Evolutionary conservation across 2,329 filamentous ascomycete genomes (phyloP).

Genomic region (Pseudogymnoascus sp.): DNA sequence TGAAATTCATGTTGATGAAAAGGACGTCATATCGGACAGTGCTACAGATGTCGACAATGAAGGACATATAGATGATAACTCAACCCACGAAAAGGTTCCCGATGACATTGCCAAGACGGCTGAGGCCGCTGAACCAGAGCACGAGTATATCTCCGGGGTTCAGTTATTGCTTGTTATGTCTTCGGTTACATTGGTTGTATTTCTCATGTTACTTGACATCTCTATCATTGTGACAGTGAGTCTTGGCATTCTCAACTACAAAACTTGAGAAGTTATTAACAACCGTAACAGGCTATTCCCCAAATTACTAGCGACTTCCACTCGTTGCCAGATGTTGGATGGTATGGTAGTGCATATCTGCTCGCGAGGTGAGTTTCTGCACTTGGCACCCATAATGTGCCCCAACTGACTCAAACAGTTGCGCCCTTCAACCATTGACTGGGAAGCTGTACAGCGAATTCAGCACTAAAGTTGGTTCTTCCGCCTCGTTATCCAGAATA

Average conservation of each 20-base stretch:
- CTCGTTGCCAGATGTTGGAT: constrained; percentile 29
- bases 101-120: constrained; percentile 10
- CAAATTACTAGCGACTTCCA: constrained; percentile 32
- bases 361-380: constrained; percentile 24
- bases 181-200: constrained; percentile 18
- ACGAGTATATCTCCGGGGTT: constrained; percentile 18
- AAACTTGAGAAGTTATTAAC: constrained; percentile 10
- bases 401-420: constrained; percentile 26
- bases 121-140: constrained; percentile 15
- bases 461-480: constrained; percentile 23
- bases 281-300: constrained; percentile 30
- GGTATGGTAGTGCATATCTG: constrained; percentile 31
- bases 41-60: constrained; percentile 2
- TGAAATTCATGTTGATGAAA: background rate
- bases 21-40: background rate
- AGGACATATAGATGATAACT: background rate
- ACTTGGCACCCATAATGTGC: background rate
- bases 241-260: constrained; percentile 40
- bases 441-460: constrained; percentile 43
- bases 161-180: constrained; percentile 17
- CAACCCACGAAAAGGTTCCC: background rate
- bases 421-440: constrained; percentile 42
- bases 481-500: background rate
- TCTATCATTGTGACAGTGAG: constrained; percentile 26
- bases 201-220: constrained; percentile 22